Evolutionary conservation across 2,329 filamentous ascomycete genomes (phyloP).

Genomic region (Emmonsia crescens): DNA sequence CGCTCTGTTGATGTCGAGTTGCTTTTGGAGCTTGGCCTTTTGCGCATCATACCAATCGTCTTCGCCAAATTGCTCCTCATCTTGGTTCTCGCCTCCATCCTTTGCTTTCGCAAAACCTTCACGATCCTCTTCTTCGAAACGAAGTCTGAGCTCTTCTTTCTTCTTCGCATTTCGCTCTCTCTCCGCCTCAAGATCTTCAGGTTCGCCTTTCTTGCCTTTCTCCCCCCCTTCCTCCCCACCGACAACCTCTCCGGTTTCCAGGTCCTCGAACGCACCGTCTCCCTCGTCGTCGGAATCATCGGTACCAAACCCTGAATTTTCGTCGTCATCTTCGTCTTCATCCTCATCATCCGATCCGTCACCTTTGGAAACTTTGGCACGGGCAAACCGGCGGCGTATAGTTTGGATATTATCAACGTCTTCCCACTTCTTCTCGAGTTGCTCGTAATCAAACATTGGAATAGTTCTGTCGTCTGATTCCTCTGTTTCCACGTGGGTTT

Average conservation of each 20-base stretch:
- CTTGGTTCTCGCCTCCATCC: conserved; percentile 59
- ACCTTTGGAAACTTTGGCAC: conserved; percentile 51
- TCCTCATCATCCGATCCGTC: conserved; percentile 44
- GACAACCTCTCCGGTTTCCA: conserved; percentile 60
- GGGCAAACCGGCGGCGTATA: conserved; percentile 65
- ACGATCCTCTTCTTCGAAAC: conserved; percentile 96
- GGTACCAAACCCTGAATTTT: conserved; percentile 33
- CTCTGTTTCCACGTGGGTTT: conserved; percentile 40
- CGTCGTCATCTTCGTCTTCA: conserved; percentile 43
- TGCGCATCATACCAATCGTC: conserved; percentile 98
- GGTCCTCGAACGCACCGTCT: conserved; percentile 73
- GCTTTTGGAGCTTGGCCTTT: conserved; percentile 89
- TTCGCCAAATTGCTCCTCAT: conserved; percentile 77
- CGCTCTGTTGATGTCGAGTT: conserved; percentile 89
- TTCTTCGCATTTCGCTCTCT: conserved; percentile 79
- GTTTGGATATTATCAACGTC: conserved; percentile 65
- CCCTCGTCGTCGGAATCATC: conserved; percentile 50
- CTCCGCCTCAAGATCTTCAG: conserved; percentile 64
- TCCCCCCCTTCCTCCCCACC: conserved; percentile 27
- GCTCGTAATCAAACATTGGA: conserved; percentile 67
- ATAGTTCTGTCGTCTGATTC: conserved; percentile 64
- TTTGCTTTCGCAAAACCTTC: conserved; percentile 82
- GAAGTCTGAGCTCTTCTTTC: conserved; percentile 87
- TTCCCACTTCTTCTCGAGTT: conserved; percentile 76
- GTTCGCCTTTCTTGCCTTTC: conserved; percentile 21